Evolutionary conservation across 1,139 yeast genomes (phyloP), one percentile per base, ranked within the genome.

Genomic region (Lodderomyces beijingensis): DNA sequence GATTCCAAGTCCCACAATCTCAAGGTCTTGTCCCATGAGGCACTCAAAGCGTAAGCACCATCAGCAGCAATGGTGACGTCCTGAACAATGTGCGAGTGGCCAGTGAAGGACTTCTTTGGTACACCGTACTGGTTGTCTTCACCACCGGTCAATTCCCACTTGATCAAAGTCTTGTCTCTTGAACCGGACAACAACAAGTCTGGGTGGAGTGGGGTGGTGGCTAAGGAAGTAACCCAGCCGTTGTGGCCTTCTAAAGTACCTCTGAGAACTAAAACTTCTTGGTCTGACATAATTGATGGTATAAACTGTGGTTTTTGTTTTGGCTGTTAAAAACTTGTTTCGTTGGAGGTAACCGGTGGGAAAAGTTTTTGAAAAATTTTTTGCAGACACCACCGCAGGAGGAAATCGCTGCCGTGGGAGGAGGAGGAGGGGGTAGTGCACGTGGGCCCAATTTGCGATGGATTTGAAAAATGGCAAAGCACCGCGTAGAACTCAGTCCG

Each of bases 11-110:
- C 91, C 99, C 99, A 91, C 65, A 91, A 84, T 80, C 97, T 93
- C 69, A 93, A 79, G 63, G 98, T 89, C 77, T 84, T 87, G 70
- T 91, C 98, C 99, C 99, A 91, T 59, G 98, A 93, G 60, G 95
- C 96, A 50, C 98, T 91, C 67, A 91, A 77, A 62, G 96, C 98
- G 77, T 81, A 91, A 63, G 85, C 82, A 70, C 98, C 98, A 67
- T 93, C 98, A 65, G 94, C 91, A 49, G 98, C 87, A 74, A 91
- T 85, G 65, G 94, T 86, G 66, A 89, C 93, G 66, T 91, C 98
- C 75, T 88, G 91, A 53, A 91, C 95, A 63, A 91, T 91, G 89
- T 91, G 98, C 55, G 95, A 83, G 87, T 91, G 99, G 63, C 99
- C 99, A 65, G 77, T 83, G 72, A 93, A 82, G 52, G 97, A 86